These are phyloP conservation scores for Microsporum canis DNA, from an alignment of 2,329 filamentous ascomycete species.

Conservation along the genomic window DNA sequence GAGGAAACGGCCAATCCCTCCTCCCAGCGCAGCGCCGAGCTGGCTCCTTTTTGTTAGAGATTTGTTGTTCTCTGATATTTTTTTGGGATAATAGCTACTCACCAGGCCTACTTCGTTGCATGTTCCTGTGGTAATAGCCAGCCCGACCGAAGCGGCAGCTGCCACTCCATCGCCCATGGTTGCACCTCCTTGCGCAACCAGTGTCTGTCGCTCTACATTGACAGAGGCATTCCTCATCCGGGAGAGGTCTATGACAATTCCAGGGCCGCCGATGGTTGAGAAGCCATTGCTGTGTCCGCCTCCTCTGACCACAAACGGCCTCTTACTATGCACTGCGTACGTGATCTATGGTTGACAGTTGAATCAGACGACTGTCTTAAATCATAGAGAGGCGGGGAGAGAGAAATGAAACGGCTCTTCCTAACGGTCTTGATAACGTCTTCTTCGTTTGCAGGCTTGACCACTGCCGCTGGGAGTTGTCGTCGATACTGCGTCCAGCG, in stretches of 20 bases:
- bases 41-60: background rate
- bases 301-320: background rate
- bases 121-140: slow-evolving; percentile 3
- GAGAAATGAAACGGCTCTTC: background rate
- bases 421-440: background rate
- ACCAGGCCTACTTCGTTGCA: slow-evolving; percentile 5
- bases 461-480: background rate
- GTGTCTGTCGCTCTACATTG: background rate
- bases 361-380: background rate
- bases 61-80: background rate
- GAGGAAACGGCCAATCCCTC: slow-evolving; percentile 1
- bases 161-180: slow-evolving; percentile 2
- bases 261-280: slow-evolving; percentile 1
- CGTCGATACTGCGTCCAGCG: background rate
- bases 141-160: slow-evolving; percentile 1
- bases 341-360: background rate
- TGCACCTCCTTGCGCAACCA: background rate
- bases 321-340: background rate
- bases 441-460: background rate
- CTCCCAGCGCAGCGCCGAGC: slow-evolving; percentile 4
- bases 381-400: background rate
- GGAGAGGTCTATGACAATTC: slow-evolving; percentile 5
- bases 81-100: background rate
- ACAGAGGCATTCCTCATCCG: slow-evolving; percentile 2
- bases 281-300: slow-evolving; percentile 7